Conservation (phyloP, 2,329 filamentous ascomycete species). For the Pyricularia sp. region DNA sequence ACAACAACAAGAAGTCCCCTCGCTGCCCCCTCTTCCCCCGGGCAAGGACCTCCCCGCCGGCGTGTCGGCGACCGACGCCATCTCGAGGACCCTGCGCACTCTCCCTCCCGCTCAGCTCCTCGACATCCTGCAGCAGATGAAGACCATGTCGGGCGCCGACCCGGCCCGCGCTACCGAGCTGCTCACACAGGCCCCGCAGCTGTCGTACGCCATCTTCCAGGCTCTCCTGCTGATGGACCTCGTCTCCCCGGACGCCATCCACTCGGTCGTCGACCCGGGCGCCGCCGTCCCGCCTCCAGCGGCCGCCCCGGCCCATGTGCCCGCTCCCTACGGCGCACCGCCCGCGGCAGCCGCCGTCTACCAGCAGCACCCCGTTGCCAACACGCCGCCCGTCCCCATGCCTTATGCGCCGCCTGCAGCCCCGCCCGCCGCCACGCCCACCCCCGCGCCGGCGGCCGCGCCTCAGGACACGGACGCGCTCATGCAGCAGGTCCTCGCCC, state of each 20-base stretch:
- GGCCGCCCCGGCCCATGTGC: not conserved
- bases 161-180: conserved; percentile 79
- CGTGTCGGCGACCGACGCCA: conserved; percentile 78
- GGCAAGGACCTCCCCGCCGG: conserved; percentile 78
- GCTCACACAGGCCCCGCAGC: conserved; percentile 79
- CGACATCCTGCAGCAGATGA: conserved; percentile 92
- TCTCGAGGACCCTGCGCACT: conserved; percentile 81
- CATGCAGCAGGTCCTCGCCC: conserved; percentile 70
- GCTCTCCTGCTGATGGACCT: conserved; percentile 86
- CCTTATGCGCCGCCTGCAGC: conserved; percentile 27
- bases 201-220: conserved; percentile 92
- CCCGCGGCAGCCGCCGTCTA: conserved; percentile 20
- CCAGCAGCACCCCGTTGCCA: conserved; percentile 18
- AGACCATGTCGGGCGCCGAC: conserved; percentile 73
- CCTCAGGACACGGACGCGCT: conserved; percentile 50
- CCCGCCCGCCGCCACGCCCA: conserved; percentile 19
- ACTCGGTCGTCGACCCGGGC: conserved; percentile 63
- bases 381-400: conserved; percentile 23
- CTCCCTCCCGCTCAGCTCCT: conserved; percentile 83
- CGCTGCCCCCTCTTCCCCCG: conserved; percentile 70
- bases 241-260: conserved; percentile 75
- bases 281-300: conserved; percentile 26
- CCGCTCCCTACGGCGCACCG: conserved; percentile 5
- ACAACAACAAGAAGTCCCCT: conserved; percentile 15
- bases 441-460: conserved; percentile 23